Percentiles rank a stretch among this genome's conserved stretches.
These are phyloP conservation scores for Lichtheimia ramosa DNA, from an alignment of 371 early-diverging fungal genomes.

Conservation along the genomic window DNA sequence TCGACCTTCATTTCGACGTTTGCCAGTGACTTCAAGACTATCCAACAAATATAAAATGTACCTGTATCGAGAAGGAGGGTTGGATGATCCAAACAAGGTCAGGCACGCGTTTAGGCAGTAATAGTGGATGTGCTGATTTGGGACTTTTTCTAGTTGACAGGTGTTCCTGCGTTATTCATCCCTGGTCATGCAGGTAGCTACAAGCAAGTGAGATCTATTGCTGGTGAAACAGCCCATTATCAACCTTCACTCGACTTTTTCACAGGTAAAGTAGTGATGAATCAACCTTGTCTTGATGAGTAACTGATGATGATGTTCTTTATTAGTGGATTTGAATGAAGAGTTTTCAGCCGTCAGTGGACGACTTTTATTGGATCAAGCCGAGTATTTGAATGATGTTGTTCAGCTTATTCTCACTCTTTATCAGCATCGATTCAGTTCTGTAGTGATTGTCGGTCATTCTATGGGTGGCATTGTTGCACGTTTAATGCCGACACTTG, in stretches of 20 bases:
- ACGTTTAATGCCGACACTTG: slow-evolving; percentile 67
- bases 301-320: neutral
- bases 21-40: slow-evolving; percentile 36
- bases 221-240: slow-evolving; percentile 65
- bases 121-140: neutral
- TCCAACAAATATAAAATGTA: slow-evolving; percentile 73
- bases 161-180: slow-evolving; percentile 88
- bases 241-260: slow-evolving; percentile 74
- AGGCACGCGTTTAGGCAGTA: neutral
- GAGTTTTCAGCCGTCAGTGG: slow-evolving; percentile 90
- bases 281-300: neutral
- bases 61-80: slow-evolving; percentile 71
- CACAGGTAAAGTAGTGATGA: slow-evolving; percentile 55
- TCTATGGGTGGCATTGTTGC: slow-evolving; percentile 98
- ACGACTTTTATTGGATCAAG: slow-evolving; percentile 79
- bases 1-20: slow-evolving; percentile 61
- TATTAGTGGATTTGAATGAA: slow-evolving; percentile 83
- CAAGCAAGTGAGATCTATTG: slow-evolving; percentile 86
- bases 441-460: slow-evolving; percentile 87
- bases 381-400: slow-evolving; percentile 82
- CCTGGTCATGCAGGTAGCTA: slow-evolving; percentile 95
- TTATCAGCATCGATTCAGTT: slow-evolving; percentile 43
- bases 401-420: slow-evolving; percentile 80
- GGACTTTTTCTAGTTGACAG: slow-evolving; percentile 24
- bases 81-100: slow-evolving; percentile 32